phyloP scores from a whole-genome alignment of 768 basidiomycete genomes.

The Leccinum ochraceum region DNA sequence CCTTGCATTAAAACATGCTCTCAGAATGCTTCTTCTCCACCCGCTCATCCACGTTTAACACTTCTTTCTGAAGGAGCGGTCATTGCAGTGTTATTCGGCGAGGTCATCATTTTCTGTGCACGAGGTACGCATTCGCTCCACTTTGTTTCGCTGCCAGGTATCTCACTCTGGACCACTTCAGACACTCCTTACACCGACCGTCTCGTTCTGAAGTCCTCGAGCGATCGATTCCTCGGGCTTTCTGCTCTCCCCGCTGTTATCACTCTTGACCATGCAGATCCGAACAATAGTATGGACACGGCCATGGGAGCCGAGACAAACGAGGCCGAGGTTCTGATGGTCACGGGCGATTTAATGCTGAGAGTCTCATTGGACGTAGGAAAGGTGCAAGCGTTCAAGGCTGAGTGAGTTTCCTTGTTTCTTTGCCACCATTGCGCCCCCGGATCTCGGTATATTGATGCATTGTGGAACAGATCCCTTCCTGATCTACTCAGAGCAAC shows the following conservation, averaged over 20 bases:
- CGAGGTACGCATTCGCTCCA: conserved; percentile 43
- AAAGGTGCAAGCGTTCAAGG: conserved; percentile 58
- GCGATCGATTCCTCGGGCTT: conserved; percentile 70
- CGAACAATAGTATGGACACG: conserved; percentile 10
- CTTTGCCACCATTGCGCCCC: not conserved
- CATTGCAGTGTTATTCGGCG: conserved; percentile 69
- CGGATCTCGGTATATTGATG: conserved; percentile 1
- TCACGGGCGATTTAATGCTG: conserved; percentile 73
- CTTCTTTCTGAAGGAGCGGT: conserved; percentile 60
- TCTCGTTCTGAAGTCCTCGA: conserved; percentile 67
- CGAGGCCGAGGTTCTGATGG: conserved; percentile 29
- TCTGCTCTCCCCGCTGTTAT: conserved; percentile 43
- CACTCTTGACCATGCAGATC: conserved; percentile 22
- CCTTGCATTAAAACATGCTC: not conserved
- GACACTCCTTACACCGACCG: conserved; percentile 73
- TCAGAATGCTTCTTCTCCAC: conserved; percentile 67
- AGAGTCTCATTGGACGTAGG: conserved; percentile 62
- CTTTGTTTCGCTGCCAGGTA: not conserved
- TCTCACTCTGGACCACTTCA: conserved; percentile 27
- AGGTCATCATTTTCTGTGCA: conserved; percentile 72
- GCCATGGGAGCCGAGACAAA: conserved; percentile 7
- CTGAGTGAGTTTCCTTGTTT: conserved; percentile 50
- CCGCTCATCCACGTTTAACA: conserved; percentile 70
- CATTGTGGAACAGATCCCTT: conserved; percentile 52
- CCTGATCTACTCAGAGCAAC: conserved; percentile 73